These are phyloP conservation scores for Geotrichum phurueaensis DNA, from an alignment of 1,139 yeast genomes.

Conservation along the genomic window DNA sequence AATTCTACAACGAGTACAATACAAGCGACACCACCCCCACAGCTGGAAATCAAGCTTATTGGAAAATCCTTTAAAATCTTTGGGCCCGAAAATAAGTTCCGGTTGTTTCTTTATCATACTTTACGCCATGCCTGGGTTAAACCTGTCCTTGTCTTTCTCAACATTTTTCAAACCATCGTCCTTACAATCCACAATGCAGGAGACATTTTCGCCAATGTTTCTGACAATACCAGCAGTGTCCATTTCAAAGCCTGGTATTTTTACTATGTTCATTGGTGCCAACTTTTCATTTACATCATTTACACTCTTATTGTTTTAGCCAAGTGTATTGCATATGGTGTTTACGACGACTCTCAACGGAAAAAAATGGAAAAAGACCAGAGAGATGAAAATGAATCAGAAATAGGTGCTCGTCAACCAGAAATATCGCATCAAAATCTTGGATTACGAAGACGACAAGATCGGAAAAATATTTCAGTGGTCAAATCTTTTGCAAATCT, in stretches of 20 bases:
- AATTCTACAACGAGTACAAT: not conserved
- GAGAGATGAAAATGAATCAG: not conserved
- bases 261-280: slow-evolving; percentile 9
- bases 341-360: slow-evolving; percentile 27
- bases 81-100: slow-evolving; percentile 22
- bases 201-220: slow-evolving; percentile 25
- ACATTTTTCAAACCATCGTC: slow-evolving; percentile 28
- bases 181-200: slow-evolving; percentile 33
- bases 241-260: slow-evolving; percentile 6
- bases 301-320: slow-evolving; percentile 58
- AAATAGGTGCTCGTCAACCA: not conserved
- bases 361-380: not conserved
- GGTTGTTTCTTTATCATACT: slow-evolving; percentile 22
- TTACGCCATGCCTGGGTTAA: slow-evolving; percentile 27
- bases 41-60: slow-evolving; percentile 11
- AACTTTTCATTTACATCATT: slow-evolving; percentile 46
- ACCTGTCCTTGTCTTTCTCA: slow-evolving; percentile 23
- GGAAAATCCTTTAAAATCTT: slow-evolving; percentile 28
- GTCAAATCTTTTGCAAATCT: slow-evolving; percentile 7
- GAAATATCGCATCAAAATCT: not conserved
- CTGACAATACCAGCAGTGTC: slow-evolving; percentile 5
- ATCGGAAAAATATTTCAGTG: slow-evolving; percentile 3
- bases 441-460: not conserved
- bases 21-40: not conserved
- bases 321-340: slow-evolving; percentile 67